These are phyloP conservation scores for Auricularia sp. DNA, from an alignment of 768 basidiomycete genomes.

Conservation along the genomic window DNA sequence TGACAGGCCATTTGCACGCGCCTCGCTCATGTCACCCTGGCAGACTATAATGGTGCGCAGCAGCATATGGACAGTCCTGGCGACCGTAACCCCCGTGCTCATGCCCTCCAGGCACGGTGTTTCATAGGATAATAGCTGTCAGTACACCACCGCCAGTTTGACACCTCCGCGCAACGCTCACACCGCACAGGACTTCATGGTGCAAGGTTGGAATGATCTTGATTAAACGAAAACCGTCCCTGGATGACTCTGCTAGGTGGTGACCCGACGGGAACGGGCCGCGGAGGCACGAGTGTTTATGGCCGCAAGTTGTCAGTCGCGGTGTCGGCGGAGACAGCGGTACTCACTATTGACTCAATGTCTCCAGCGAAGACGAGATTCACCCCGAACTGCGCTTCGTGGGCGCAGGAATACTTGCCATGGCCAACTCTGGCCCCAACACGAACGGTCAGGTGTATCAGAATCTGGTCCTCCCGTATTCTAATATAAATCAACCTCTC, in stretches of 20 bases:
- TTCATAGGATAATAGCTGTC: slow-evolving; percentile 87
- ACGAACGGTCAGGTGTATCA: slow-evolving; percentile 50
- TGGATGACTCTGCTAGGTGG: slow-evolving; percentile 31
- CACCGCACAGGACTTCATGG: slow-evolving; percentile 78
- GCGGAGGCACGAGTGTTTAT: slow-evolving; percentile 84
- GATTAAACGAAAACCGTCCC: no score
- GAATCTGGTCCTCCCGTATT: neutral
- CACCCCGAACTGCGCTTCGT: slow-evolving; percentile 87
- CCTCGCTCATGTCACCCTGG: neutral
- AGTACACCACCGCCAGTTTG: slow-evolving; percentile 15
- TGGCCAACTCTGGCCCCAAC: slow-evolving; percentile 97
- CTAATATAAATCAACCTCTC: slow-evolving; percentile 23
- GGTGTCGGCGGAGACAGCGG: neutral
- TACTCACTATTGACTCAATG: slow-evolving; percentile 1
- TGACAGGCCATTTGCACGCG: neutral
- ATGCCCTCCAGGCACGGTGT: slow-evolving; percentile 40
- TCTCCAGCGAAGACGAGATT: slow-evolving; percentile 74
- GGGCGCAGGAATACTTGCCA: slow-evolving; percentile 90
- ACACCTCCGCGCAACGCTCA: neutral
- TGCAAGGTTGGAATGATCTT: slow-evolving; percentile 41
- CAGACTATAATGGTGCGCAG: slow-evolving; percentile 55
- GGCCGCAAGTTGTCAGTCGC: slow-evolving; percentile 72
- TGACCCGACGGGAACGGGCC: slow-evolving; percentile 91
- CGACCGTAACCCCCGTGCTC: neutral
- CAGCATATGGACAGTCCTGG: neutral